These are phyloP conservation scores for Sporothrix sp. DNA, from an alignment of 2,329 filamentous ascomycete genomes.

Conservation along the genomic window DNA sequence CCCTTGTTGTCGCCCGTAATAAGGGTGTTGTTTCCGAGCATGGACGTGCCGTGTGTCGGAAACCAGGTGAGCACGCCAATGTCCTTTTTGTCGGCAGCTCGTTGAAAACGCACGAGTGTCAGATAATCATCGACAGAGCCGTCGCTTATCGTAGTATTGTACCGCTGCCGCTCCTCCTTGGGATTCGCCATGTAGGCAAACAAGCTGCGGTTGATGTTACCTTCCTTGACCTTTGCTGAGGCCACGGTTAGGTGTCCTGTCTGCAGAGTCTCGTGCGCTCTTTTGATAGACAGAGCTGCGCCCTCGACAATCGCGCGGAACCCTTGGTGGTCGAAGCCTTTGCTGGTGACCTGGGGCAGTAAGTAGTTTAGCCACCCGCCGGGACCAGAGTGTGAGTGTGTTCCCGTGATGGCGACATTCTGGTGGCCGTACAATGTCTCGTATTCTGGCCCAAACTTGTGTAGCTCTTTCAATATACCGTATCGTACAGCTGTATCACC, in stretches of 20 bases:
- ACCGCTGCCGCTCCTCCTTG: constrained; percentile 56
- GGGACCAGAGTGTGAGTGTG: constrained; percentile 82
- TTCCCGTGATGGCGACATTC: constrained; percentile 83
- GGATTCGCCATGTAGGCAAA: constrained; percentile 82
- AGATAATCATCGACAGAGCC: constrained; percentile 58
- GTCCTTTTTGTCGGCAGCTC: constrained; percentile 60
- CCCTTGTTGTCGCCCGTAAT: constrained; percentile 96
- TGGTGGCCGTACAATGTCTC: constrained; percentile 57
- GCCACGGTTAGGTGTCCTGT: constrained; percentile 60
- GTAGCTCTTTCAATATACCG: constrained; percentile 66
- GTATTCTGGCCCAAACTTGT: constrained; percentile 59
- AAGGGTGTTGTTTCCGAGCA: constrained; percentile 85
- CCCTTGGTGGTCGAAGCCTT: constrained; percentile 76
- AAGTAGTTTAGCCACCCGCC: constrained; percentile 91
- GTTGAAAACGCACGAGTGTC: constrained; percentile 66
- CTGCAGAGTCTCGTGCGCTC: constrained; percentile 53
- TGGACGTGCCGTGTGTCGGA: constrained; percentile 79
- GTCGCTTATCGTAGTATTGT: constrained; percentile 34
- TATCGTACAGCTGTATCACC: constrained; percentile 81
- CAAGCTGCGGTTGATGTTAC: constrained; percentile 75
- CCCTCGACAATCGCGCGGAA: constrained; percentile 83
- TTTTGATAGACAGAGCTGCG: constrained; percentile 64
- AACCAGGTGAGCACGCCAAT: constrained; percentile 85
- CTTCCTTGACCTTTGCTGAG: constrained; percentile 49
- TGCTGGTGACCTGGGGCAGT: constrained; percentile 76